Evolutionary conservation across 1,139 yeast genomes (phyloP), one percentile per base, ranked within the genome.

Genomic region (Saccharomyces hybrid): DNA sequence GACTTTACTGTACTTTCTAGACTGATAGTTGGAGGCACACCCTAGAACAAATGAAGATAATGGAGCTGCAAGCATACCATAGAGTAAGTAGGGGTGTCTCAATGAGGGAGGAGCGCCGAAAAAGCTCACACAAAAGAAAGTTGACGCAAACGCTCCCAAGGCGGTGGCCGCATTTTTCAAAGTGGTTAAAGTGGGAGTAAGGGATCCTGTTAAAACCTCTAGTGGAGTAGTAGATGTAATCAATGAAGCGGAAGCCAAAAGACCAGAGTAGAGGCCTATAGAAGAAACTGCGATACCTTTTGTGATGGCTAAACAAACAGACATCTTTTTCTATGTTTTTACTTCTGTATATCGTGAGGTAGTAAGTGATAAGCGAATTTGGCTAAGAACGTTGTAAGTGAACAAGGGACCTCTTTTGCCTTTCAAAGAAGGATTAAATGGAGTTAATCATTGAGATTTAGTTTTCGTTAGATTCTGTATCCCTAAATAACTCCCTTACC

Each of bases 211-310:
- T 20, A 38, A 11, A 9, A 38, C 44, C 44, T 38, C 66, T 28
- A 57, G 54, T 25, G 64, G 63, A 23, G 64, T 58, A 16, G 56
- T 53, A 32, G 55, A 48, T n/a, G 77, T 79, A 51, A 86, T 73
- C 59, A 88, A 72, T 53, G 87, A 73, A 47, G 88, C 79, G 47
- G 96, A 91, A 53, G 95, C 88, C 60, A 96, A 93, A 82, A 86
- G 83, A 65, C 97, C 97, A 41, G 96, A 86, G 69, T 96, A 96
- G 59, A 90, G 80, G 72, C 96, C 93, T 85, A 90, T 83, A 51
- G 95, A 83, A 46, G 96, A 84, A 59, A 89, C 83, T 61, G 96
- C 96, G 59, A 88, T 74, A 38, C 68, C 64, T 57, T 71, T 72
- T 46, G 71, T 71, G 27, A 68, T 65, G 28, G 71, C 67, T 51